Evolutionary conservation across 345 rosid species (phyloP).

Genomic region (Geranium rotundifolium): DNA sequence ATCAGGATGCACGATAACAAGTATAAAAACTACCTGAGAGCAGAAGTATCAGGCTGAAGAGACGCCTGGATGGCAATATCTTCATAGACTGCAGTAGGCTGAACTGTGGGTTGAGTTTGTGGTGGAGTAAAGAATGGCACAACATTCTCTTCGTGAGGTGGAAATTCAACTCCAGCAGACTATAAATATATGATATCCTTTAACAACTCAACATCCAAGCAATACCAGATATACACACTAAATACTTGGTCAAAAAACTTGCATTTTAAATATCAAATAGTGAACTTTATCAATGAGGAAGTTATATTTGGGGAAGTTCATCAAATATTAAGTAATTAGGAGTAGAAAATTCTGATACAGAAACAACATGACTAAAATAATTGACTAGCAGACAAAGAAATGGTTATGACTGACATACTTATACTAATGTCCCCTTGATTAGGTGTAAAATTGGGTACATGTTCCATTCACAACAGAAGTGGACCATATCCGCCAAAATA

Average conservation of each 20-base stretch:
- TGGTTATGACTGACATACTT: no score
- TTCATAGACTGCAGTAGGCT: conserved; percentile 47
- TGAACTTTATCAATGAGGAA: background rate
- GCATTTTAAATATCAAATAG: background rate
- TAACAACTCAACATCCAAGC: background rate
- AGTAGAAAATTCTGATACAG: no score
- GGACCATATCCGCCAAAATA: no score
- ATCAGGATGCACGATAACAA: background rate
- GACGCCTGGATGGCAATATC: conserved; percentile 93
- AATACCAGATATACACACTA: background rate
- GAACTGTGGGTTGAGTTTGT: conserved; percentile 68
- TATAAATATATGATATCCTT: conserved; percentile 9
- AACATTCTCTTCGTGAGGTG: conserved; percentile 69
- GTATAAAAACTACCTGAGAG: conserved; percentile 51
- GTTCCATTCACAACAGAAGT: no score
- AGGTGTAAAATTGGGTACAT: background rate
- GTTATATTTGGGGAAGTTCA: background rate
- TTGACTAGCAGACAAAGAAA: no score
- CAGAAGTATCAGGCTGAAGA: conserved; percentile 75
- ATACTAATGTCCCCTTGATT: no score
- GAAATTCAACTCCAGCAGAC: conserved; percentile 86
- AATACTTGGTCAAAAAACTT: background rate
- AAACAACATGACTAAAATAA: no score
- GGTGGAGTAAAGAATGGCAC: conserved; percentile 96
- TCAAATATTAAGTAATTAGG: background rate